phyloP scores from a whole-genome alignment of 2,329 filamentous ascomycete genomes.

The Gnomoniopsis sp. region DNA sequence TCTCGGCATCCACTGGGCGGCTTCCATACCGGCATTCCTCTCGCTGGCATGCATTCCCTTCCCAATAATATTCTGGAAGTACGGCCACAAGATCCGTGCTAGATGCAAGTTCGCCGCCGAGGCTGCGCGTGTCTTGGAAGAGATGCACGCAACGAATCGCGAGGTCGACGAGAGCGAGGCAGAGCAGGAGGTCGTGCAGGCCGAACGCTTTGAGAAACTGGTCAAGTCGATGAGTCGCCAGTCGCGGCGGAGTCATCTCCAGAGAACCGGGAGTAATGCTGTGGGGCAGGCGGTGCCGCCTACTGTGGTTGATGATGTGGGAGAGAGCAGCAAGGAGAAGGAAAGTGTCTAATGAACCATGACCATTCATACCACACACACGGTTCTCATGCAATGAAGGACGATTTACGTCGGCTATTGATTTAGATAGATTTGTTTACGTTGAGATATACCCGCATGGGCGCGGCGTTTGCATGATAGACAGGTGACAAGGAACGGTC shows the following conservation, averaged over 20 bases:
- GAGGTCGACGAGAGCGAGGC: conserved; percentile 15
- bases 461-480: conserved; percentile 14
- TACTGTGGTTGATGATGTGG: neutral
- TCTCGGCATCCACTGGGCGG: conserved; percentile 24
- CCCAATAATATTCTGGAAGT: conserved; percentile 34
- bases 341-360: neutral
- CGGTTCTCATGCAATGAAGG: neutral
- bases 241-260: conserved; percentile 10
- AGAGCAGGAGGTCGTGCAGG: conserved; percentile 14
- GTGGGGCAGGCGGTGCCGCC: neutral
- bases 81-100: conserved; percentile 33
- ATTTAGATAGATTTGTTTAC: neutral
- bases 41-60: conserved; percentile 37
- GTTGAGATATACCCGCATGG: conserved; percentile 11
- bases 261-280: neutral
- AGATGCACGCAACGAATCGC: conserved; percentile 13
- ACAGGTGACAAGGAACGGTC: neutral
- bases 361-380: neutral
- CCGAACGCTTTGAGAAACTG: conserved; percentile 13
- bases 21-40: conserved; percentile 36
- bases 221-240: conserved; percentile 15
- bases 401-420: neutral
- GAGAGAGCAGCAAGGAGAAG: conserved; percentile 1
- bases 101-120: conserved; percentile 28
- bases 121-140: conserved; percentile 13